Conservation (phyloP, 192 early-diverging fungal genomes). For the Rhizoclosmatium sp. region DNA sequence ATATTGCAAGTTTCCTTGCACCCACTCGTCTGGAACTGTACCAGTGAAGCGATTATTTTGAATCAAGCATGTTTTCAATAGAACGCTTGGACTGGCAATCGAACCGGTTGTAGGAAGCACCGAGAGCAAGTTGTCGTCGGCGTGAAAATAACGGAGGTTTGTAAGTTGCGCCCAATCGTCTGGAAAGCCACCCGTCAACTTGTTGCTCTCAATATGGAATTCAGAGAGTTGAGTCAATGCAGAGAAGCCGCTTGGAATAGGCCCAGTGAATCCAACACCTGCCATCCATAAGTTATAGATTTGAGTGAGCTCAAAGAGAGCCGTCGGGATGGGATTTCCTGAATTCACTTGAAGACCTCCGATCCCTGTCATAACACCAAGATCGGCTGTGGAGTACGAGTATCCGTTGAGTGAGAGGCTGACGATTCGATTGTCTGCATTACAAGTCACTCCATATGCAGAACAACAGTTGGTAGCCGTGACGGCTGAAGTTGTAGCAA, state of each 20-base stretch:
- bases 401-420: slow-evolving; percentile 4
- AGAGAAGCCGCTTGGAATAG: slow-evolving; percentile 1
- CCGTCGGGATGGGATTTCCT: slow-evolving; percentile 5
- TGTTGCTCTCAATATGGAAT: background rate
- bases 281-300: background rate
- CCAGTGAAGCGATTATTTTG: slow-evolving; percentile 15
- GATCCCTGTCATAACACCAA: background rate
- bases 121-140: background rate
- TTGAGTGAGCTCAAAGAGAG: background rate
- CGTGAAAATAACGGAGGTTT: slow-evolving; percentile 11
- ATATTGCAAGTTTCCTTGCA: background rate
- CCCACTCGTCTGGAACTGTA: background rate
- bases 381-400: slow-evolving; percentile 14
- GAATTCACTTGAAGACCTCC: background rate
- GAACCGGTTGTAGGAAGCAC: background rate
- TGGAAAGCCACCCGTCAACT: background rate
- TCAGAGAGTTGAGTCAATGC: background rate
- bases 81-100: background rate
- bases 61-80: background rate
- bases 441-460: background rate
- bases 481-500: background rate
- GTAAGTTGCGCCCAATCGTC: background rate
- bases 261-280: background rate
- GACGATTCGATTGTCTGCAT: background rate
- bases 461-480: slow-evolving; percentile 8